Base-by-base conservation (phyloP, 2,329 filamentous ascomycete genomes). In the Diaporthe longicolla region DNA sequence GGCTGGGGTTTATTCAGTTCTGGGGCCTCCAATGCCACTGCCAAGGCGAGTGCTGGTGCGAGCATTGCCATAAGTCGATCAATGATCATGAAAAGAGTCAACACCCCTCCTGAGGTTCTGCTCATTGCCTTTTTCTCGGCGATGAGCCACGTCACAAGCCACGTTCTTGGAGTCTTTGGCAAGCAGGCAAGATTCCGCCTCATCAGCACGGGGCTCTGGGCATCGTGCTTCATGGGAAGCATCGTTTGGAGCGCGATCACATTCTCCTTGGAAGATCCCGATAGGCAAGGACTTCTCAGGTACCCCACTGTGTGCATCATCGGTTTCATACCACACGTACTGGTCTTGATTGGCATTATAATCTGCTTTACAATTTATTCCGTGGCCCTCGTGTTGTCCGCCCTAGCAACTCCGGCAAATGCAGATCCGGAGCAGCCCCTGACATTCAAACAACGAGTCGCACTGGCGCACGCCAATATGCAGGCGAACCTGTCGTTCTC, bases 241-340 rank as follows among this genome's bases (percentile, higher is more conserved):
- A 95, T 98, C 77, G 84, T 93, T 4, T 95, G 93, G 90, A 95
- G 94, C 76, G 91, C 94, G 45, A 80, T 90, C 37, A 87, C 86
- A 11, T 92, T 90, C 75, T 90, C 90, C 8, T 79, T 91, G 21
- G 89, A 92, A 43, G 90, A 94, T 74, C 82, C 91, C 7, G 81
- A 85, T 0, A 85, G 85, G 29, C 89, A 92, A 79, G 93, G 94
- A 5, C 87, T 98, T 15, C 87, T 98, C 55, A 90, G 94, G 75
- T 98, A 97, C 77, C 97, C 97, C 4, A 98, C 95, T 0, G 95
- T 98, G 54, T 98, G 94, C 79, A 95, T 98, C 74, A 93, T 98
- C 40, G 95, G 96, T 0, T 98, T 98, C 81, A 93, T 98, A 48
- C 97, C 97, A 1, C 96, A 98, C 82, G 88, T 98, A n/a, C 86